Evolutionary conservation across 1,284 basidiomycete genomes (phyloP), one percentile per base, ranked within the genome.

Genomic region (Leccinum huronense): DNA sequence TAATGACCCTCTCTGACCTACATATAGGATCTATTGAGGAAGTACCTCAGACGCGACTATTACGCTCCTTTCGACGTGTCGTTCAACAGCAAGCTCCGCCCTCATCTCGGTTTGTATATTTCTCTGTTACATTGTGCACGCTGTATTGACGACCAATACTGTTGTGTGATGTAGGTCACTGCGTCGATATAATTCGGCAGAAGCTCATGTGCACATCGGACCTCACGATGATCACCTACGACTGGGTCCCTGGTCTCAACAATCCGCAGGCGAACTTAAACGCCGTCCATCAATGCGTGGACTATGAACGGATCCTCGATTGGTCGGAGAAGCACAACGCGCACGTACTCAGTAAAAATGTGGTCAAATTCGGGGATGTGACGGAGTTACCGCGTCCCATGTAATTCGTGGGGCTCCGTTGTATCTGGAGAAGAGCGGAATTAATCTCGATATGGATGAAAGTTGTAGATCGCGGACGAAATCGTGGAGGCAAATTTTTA

Each of bases 191-290:
- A 2, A 2, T 62, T 36, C 56, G 56, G 3, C 57, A 58, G 19
- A 62, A 62, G 11, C 57, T 58, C 5, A 58, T 62, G 48, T 62
- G 61, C 23, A 62, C 57, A 23, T 30, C 45, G 9, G 61, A 58
- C n/a, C 57, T 62, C 19, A 62, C 57, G 16, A 53, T 58, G 45
- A 8, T 40, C n/a, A 62, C 9, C 31, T 62, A 58, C 3, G 57
- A 58, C 30, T 62, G 45, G 57, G 48, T 38, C 5, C 56, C 56
- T 10, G 48, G 55, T 38, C 16, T 53, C 27, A 36, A 30, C 2
- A 5, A 34, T n/a, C 57, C 57, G 5, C 56, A 36, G 11, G 6
- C 61, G 14, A 58, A 58, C 11, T 19, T 58, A 13, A 58, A 19
- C 14, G 10, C 34, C 5, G 53, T 19, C 3, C 57, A 58, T 40